Evolutionary conservation across 2,329 filamentous ascomycete genomes (phyloP).

Genomic region (Geosmithia putterillii): DNA sequence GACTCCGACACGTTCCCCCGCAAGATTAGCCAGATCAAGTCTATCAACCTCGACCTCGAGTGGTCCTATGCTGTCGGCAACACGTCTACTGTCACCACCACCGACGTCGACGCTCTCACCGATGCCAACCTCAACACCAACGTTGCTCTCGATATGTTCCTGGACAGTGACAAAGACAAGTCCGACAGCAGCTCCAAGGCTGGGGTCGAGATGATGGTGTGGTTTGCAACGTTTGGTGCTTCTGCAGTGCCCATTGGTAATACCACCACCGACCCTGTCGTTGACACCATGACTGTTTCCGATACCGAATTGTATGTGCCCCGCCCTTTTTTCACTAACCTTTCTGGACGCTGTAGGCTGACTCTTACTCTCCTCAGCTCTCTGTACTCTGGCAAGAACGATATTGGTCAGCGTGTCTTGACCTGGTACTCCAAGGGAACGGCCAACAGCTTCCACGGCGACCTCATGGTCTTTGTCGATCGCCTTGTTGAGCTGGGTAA

Average conservation of each 20-base stretch:
- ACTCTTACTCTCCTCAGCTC: slow-evolving; percentile 13
- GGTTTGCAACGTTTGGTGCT: slow-evolving; percentile 34
- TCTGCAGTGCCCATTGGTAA: slow-evolving; percentile 35
- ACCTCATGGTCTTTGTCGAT: slow-evolving; percentile 31
- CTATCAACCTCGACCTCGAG: slow-evolving; percentile 29
- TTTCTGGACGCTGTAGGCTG: slow-evolving; percentile 1
- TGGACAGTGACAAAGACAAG: slow-evolving; percentile 29
- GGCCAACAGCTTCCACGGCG: slow-evolving; percentile 28
- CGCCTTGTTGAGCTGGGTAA: slow-evolving; percentile 21
- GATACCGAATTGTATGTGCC: slow-evolving; percentile 27
- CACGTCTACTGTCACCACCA: slow-evolving; percentile 15
- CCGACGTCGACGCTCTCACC: slow-evolving; percentile 19
- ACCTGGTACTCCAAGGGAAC: slow-evolving; percentile 31
- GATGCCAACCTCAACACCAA: slow-evolving; percentile 33
- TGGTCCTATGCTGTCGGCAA: slow-evolving; percentile 40
- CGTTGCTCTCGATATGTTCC: slow-evolving; percentile 47
- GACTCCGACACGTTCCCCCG: slow-evolving; percentile 29
- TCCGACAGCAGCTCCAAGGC: slow-evolving; percentile 27
- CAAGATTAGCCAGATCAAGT: slow-evolving; percentile 21
- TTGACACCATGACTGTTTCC: slow-evolving; percentile 22
- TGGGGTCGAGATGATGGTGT: slow-evolving; percentile 43
- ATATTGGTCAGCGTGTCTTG: slow-evolving; percentile 28
- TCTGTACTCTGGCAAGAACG: slow-evolving; percentile 29
- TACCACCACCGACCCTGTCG: slow-evolving; percentile 9
- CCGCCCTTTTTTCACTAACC: neutral